Base-by-base conservation (phyloP, 2,329 filamentous ascomycete genomes). In the Trichoderma semiorbis region DNA sequence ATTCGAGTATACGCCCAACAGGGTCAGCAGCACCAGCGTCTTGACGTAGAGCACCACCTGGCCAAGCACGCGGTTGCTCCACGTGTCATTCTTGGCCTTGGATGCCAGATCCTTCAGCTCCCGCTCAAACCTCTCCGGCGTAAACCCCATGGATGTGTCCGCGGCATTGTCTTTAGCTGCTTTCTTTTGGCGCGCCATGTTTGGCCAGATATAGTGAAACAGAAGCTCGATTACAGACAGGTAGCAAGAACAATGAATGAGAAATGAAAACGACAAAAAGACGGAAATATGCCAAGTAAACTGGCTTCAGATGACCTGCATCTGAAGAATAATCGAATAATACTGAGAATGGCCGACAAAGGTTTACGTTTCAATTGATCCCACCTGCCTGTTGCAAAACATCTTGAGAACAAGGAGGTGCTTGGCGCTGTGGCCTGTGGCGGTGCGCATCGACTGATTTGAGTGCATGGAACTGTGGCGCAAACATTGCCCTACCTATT, bases 1-100 rank as follows among this genome's bases (percentile, higher is more conserved):
- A 74, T 90, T 89, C 61, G 92, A 91, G 73, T 88, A 90, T 55
- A 91, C 79, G 58, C 90, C 92, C 58, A 82, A 75, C 36, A 83
- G 74, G 43, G 68, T 72, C 12, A 84, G 75, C 21, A 83, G 74
- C 36, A 78, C 58, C 32, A 75, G 58, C 11, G 76, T 75, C 73
- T 75, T 74, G 39, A 80, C 76, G 73, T 86, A 86, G 72, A 85
- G 74, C 63, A 79, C 74, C 34, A 76, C 75, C 73, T 87, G 85
- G 18, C 80, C 78, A 11, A 74, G 66, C 16, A 79, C 70, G 73
- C 79, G 80, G 30, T 79, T 82, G 65, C 75, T 73, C 75, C 77
- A 78, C 1, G 78, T 78, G 73, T 81, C 76, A 30, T 74, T 73
- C 64, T 77, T 78, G 55, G 81, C 80, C 74, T 86, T 86, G 50